phyloP scores from a whole-genome alignment of 2,329 filamentous ascomycete genomes.

The Paraconiothyrium sp. region DNA sequence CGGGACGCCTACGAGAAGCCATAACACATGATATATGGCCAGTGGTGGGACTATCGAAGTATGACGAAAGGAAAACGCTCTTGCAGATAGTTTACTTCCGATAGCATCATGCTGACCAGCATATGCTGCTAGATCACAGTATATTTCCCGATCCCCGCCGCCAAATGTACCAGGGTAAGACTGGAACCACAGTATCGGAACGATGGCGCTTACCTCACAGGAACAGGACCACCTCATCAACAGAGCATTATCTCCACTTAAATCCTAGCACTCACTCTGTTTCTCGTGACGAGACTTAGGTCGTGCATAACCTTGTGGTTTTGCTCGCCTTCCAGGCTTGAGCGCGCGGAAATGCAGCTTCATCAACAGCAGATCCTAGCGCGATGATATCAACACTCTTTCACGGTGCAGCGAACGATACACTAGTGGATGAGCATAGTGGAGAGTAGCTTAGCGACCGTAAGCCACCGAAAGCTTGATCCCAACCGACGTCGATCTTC shows the following conservation, averaged over 20 bases:
- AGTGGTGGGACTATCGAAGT: not conserved
- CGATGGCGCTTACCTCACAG: not conserved
- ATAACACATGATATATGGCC: not conserved
- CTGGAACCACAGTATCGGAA: not conserved
- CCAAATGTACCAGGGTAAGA: not conserved
- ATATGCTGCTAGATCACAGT: not conserved
- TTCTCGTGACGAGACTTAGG: not conserved
- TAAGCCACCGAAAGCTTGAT: constrained; percentile 4
- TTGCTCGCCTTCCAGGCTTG: not conserved
- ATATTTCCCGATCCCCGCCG: not conserved
- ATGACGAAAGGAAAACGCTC: constrained; percentile 3
- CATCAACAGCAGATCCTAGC: not conserved
- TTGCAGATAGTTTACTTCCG: not conserved
- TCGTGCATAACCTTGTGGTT: not conserved
- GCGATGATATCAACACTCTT: constrained; percentile 6
- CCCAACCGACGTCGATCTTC: constrained; percentile 5
- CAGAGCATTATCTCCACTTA: not conserved
- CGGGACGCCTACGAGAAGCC: not conserved
- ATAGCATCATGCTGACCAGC: constrained; percentile 2
- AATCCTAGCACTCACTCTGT: not conserved
- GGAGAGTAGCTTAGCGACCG: constrained; percentile 5
- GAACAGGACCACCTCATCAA: not conserved
- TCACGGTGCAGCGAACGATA: no score
- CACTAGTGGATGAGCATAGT: not conserved
- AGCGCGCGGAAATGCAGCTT: not conserved